A percentile compares a stretch with the other conserved stretches of the same genome.
These are phyloP conservation scores for Pholiota adiposa DNA, from an alignment of 1,284 basidiomycete genomes.

Conservation along the genomic window DNA sequence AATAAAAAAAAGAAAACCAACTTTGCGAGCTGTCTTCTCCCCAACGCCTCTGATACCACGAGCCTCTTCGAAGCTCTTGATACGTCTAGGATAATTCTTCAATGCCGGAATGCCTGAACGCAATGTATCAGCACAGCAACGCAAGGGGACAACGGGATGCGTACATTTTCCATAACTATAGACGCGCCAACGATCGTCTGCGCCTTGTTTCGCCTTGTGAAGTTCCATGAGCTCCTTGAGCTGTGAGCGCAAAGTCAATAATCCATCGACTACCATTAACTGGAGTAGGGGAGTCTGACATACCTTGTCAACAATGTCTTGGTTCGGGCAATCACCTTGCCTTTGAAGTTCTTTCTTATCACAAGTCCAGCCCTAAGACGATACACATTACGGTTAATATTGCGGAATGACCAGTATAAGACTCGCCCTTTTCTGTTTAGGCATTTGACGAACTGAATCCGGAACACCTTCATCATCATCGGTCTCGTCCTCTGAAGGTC, in stretches of 20 bases:
- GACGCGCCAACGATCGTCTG: constrained; percentile 67
- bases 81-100: constrained; percentile 58
- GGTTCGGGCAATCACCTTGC: constrained; percentile 50
- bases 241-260: constrained; percentile 40
- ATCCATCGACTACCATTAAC: too few relatives aligned
- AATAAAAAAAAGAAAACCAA: constrained; percentile 35
- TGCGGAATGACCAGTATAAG: not conserved
- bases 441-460: constrained; percentile 16
- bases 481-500: constrained; percentile 19
- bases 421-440: constrained; percentile 26
- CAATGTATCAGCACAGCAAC: not conserved
- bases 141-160: constrained; percentile 2
- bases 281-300: too few relatives aligned
- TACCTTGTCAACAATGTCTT: constrained; percentile 72
- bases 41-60: constrained; percentile 69
- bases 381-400: not conserved
- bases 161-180: constrained; percentile 66
- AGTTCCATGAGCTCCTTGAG: constrained; percentile 63
- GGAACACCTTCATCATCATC: constrained; percentile 28
- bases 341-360: constrained; percentile 47
- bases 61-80: constrained; percentile 69
- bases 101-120: constrained; percentile 57
- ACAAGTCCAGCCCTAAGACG: constrained; percentile 59
- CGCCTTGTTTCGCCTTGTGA: constrained; percentile 57
- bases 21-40: constrained; percentile 76